Evolutionary conservation across 345 rosid genomes (phyloP).

Genomic region (Eucalyptus sp.): DNA sequence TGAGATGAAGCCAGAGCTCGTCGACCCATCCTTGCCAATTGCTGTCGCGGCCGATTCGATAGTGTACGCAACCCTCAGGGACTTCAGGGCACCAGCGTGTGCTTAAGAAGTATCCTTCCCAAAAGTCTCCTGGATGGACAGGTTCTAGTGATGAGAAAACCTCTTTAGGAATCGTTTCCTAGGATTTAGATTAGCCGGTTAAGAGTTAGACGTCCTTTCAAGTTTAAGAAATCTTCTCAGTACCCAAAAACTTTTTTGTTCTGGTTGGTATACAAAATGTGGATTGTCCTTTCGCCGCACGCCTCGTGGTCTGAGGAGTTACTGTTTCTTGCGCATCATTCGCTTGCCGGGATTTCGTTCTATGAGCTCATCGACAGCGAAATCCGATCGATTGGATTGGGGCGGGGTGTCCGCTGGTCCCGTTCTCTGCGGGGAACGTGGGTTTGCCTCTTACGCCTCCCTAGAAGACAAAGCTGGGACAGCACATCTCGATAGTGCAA

Average conservation of each 20-base stretch:
- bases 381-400: not conserved
- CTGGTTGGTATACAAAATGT: not conserved
- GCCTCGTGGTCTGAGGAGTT: not conserved
- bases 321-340: not conserved
- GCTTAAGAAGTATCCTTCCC: conserved; percentile 5
- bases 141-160: not conserved
- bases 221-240: not conserved
- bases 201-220: not conserved
- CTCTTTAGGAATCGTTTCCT: not conserved
- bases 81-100: conserved; percentile 46
- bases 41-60: conserved; percentile 23
- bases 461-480: not conserved
- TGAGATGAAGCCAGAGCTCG: conserved; percentile 23
- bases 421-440: not conserved
- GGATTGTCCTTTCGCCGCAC: not conserved
- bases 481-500: not conserved
- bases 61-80: conserved; percentile 21
- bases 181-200: not conserved
- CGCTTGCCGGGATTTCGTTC: not conserved
- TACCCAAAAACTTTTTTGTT: not conserved
- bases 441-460: not conserved
- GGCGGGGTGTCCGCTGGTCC: not conserved
- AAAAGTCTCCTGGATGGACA: not conserved
- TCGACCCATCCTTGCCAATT: conserved; percentile 15
- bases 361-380: not conserved